Base-by-base conservation (phyloP, 2,329 filamentous ascomycete species). In the Nemania diffusa region DNA sequence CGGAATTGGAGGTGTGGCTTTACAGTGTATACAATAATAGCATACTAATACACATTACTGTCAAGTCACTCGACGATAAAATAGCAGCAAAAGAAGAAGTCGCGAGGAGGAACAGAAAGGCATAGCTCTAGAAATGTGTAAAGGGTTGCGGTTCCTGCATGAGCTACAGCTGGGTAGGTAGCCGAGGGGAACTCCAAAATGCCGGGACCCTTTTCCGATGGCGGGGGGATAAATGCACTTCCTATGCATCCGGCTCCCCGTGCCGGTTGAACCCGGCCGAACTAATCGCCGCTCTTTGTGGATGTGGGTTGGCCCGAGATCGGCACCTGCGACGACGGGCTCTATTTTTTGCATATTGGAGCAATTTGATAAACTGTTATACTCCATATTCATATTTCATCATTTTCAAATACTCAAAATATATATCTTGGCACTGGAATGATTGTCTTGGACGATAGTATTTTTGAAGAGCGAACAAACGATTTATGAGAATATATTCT, bases 131-230 rank as follows among this genome's bases (percentile, higher is more conserved):
- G 22, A 48, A 37, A 22, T 8, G 3, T 13, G 17, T 17, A 17
- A 37, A 17, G 29, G 20, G 17, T 40, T 37, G 34, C 59, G 22
- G 40, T 51, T 59, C 60, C 3, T 13, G 11, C 11, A n/a, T n/a
- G n/a, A 40, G 5, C 34, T 40, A 40, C 8, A 15, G 34, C 3
- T 20, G 7, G 26, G 62, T 59, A 52, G 26, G 20, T 32, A 26
- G 29, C 26, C 26, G 17, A 17, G n/a, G 51, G 9, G 55, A 61
- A 57, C 57, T 59, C 57, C 57, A 70, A 74, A 72, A 71, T 75
- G 73, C 73, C 73, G 72, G 69, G 65, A 24, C 56, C 57, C 60
- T 32, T 42, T 73, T 73, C 72, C 72, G 73, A 63, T 58, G 67
- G 69, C 68, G 71, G 60, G 72, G 59, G 72, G 64, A 64, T 68